Evolutionary conservation across 345 rosid genomes (phyloP).

Genomic region (Nephelium lappaceum): DNA sequence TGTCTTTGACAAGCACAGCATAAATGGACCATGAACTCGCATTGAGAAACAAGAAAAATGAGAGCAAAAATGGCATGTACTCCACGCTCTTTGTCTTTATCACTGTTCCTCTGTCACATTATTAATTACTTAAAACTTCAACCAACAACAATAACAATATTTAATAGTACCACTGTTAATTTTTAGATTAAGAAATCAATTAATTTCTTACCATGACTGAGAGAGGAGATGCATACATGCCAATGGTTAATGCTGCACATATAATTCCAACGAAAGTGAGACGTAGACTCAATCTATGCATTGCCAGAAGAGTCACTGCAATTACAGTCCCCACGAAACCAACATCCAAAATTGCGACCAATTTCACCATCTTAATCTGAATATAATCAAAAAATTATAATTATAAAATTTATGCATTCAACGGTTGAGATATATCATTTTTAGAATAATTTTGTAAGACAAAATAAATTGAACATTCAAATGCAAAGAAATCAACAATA

Average conservation of each 20-base stretch:
- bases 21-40: conserved; percentile 40
- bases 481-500: too few species aligned
- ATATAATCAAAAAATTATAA: neutral
- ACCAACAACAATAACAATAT: neutral
- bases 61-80: conserved; percentile 52
- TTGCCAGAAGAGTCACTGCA: conserved; percentile 43
- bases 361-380: conserved; percentile 48
- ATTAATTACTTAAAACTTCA: neutral
- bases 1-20: conserved; percentile 35
- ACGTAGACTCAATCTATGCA: conserved; percentile 35
- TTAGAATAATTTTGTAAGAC: too few species aligned
- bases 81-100: conserved; percentile 36
- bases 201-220: conserved; percentile 40
- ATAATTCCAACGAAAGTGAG: conserved; percentile 51
- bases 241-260: conserved; percentile 49
- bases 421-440: too few species aligned
- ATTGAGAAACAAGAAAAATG: conserved; percentile 41
- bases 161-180: too few species aligned
- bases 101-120: conserved; percentile 32
- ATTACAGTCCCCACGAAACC: conserved; percentile 54
- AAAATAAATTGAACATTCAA: too few species aligned
- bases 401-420: too few species aligned
- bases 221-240: conserved; percentile 67
- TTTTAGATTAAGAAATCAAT: neutral
- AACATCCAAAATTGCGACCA: conserved; percentile 44